Evolutionary conservation across 306 rosid genomes (phyloP), one percentile per base, ranked within the genome.

Genomic region (Dicorynia guianensis): DNA sequence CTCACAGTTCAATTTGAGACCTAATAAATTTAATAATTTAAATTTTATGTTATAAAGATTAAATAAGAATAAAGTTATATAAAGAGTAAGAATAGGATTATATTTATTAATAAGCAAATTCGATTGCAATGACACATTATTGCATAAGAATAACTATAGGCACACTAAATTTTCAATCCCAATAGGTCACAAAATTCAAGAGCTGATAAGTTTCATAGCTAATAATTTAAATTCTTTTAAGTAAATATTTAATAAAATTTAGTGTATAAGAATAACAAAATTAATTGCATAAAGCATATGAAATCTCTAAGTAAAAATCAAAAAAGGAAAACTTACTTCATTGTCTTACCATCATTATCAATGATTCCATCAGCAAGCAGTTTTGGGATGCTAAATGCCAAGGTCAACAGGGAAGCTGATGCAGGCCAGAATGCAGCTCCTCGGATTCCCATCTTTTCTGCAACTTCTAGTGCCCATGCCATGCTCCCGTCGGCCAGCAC

Each of bases 381-480:
- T 63, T 69, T 75, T 59, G 78, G 85, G 59, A 77, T 61, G 12
- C 36, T 43, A 3, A 83, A 52, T 1, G 0, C 0, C 85, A 81
- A 53, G 48, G 65, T 70, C 82, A 87, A 34, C 4, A 44, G 1
- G 12, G 88, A 84, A 64, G 80, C 81, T 25, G 90, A 25, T 3
- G 89, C 85, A 30, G 89, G 72, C 79, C 80, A 83, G 72, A 89
- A 85, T 40, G 81, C 87, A 5, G 44, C 87, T 53, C 67, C 6
- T 3, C 3, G 18, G 35, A 83, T 83, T n/a, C 80, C 74, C 87
- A 81, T 63, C 36, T 85, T 89, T 19, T 65, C 84, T 13, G 89
- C 89, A 18, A 85, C 83, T 64, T 81, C 85, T 40, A 85, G 74
- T 60, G 92, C 85, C 90, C 84, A 83, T 17, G 79, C 89, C 14